These are phyloP conservation scores for Lycium ferocissimum DNA, from an alignment of 257 asterid species.

Conservation along the genomic window DNA sequence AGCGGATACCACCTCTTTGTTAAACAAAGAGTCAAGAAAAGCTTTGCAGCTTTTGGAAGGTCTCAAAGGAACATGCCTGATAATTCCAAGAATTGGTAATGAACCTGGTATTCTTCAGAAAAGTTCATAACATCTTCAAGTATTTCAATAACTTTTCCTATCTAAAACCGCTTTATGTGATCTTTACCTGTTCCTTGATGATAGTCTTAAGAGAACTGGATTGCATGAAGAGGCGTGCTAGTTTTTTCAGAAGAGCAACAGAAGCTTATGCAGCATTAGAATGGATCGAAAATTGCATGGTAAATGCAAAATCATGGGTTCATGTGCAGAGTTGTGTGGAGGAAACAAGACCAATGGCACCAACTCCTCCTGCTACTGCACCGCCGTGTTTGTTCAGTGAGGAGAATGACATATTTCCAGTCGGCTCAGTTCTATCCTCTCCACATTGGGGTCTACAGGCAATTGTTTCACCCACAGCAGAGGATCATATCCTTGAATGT, in stretches of 20 bases:
- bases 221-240: constrained; percentile 65
- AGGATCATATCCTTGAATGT: constrained; percentile 80
- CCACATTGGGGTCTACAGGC: constrained; percentile 46
- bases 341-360: constrained; percentile 61
- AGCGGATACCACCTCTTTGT: constrained; percentile 69
- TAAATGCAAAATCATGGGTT: constrained; percentile 67
- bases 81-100: constrained; percentile 80
- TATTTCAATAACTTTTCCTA: not conserved
- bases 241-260: constrained; percentile 61
- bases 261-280: constrained; percentile 74
- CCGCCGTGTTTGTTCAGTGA: constrained; percentile 46
- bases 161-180: not conserved
- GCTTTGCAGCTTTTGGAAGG: constrained; percentile 83
- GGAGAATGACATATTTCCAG: constrained; percentile 33
- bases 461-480: constrained; percentile 73
- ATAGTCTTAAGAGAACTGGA: constrained; percentile 85
- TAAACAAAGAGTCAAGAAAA: constrained; percentile 72
- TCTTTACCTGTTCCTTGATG: constrained; percentile 29
- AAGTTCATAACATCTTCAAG: not conserved
- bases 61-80: constrained; percentile 68
- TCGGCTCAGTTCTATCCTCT: constrained; percentile 3
- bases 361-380: constrained; percentile 73
- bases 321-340: constrained; percentile 82
- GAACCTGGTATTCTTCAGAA: not conserved
- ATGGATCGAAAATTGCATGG: constrained; percentile 80